phyloP scores from a whole-genome alignment of 768 basidiomycete species.

The Russula olivacea region DNA sequence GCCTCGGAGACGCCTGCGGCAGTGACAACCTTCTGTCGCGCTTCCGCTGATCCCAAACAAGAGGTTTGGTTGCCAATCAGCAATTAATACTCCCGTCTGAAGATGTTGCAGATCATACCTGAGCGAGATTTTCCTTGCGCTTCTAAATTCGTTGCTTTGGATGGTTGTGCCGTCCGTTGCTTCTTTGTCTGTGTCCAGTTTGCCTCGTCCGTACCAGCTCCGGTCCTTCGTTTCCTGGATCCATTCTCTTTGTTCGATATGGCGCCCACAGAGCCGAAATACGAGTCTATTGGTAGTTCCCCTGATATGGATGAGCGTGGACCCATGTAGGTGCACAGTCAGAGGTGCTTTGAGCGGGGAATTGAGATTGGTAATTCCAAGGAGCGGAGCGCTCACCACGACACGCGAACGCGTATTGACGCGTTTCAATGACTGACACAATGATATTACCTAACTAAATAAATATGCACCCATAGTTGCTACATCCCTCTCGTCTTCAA shows the following conservation, averaged over 20 bases:
- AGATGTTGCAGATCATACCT: neutral
- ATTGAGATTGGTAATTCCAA: neutral
- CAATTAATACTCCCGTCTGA: neutral
- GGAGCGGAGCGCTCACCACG: neutral
- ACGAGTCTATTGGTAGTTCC: constrained; percentile 17
- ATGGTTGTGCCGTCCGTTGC: neutral
- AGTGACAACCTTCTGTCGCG: neutral
- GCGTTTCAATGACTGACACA: constrained; percentile 11
- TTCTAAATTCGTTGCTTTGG: neutral
- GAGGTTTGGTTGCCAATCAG: neutral
- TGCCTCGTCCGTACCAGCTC: neutral
- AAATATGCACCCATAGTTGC: neutral
- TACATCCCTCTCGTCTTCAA: no score
- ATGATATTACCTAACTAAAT: neutral
- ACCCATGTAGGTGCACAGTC: constrained; percentile 1
- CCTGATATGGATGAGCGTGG: constrained; percentile 19
- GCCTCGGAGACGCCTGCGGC: neutral
- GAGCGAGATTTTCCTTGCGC: neutral
- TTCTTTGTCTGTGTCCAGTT: constrained; percentile 6
- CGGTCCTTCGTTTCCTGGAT: constrained; percentile 12
- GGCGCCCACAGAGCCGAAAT: constrained; percentile 1
- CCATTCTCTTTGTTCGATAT: constrained; percentile 8
- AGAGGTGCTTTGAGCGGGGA: neutral
- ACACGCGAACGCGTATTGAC: constrained; percentile 6
- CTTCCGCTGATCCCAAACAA: neutral